A percentile compares a stretch with the other conserved stretches of the same genome.
These are phyloP conservation scores for Candida silvicultrix DNA, from an alignment of 805 yeast genomes.

Conservation along the genomic window DNA sequence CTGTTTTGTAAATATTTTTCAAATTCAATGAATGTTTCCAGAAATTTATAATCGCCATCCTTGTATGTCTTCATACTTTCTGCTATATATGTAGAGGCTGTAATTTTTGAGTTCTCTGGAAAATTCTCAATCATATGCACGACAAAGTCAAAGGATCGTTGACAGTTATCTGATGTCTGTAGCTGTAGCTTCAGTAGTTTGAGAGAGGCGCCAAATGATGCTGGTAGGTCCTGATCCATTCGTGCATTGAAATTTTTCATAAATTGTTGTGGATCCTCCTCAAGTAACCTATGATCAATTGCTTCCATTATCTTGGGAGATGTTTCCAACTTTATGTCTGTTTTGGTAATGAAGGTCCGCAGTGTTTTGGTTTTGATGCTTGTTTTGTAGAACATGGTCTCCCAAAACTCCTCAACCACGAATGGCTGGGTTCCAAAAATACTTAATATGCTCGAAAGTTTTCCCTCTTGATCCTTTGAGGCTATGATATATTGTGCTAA, in stretches of 20 bases:
- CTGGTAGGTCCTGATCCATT: neutral
- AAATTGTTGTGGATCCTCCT: neutral
- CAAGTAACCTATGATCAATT: neutral
- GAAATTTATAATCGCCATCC: neutral
- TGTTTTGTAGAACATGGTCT: neutral
- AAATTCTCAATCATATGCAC: neutral
- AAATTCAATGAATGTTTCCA: conserved; percentile 7
- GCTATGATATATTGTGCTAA: neutral
- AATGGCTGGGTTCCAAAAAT: neutral
- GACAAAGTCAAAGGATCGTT: neutral
- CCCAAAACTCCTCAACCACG: neutral
- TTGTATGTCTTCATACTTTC: neutral
- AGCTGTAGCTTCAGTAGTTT: neutral
- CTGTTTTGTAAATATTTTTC: conserved; percentile 5
- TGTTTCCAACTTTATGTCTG: neutral
- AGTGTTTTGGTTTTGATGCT: neutral
- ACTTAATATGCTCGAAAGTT: neutral
- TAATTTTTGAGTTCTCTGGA: neutral
- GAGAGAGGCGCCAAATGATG: neutral
- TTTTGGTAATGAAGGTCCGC: neutral
- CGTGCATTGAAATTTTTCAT: neutral
- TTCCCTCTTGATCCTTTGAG: neutral
- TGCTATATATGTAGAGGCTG: neutral
- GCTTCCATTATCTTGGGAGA: neutral
- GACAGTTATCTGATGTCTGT: neutral